These are phyloP conservation scores for Monosporascus sp. DNA, from an alignment of 2,329 filamentous ascomycete genomes.

Conservation along the genomic window DNA sequence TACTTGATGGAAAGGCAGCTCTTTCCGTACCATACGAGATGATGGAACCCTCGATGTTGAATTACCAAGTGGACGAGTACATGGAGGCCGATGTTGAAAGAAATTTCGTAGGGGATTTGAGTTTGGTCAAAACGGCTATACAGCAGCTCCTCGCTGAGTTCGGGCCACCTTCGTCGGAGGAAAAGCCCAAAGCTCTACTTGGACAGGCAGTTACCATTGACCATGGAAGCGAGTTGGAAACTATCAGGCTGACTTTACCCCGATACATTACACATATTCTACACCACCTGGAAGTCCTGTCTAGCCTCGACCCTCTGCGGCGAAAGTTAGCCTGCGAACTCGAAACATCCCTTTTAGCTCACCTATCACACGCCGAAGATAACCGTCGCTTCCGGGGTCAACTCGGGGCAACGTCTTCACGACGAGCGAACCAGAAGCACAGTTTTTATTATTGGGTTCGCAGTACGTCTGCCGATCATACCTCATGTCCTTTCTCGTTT, in stretches of 20 bases:
- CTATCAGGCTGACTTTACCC: too few relatives aligned
- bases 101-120: too few relatives aligned
- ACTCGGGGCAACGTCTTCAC: too few relatives aligned
- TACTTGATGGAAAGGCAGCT: not conserved
- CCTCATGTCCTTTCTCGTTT: conserved; percentile 8
- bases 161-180: too few relatives aligned
- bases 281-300: not conserved
- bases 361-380: conserved; percentile 2
- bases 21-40: not conserved
- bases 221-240: too few relatives aligned
- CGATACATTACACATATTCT: not conserved
- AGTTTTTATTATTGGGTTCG: conserved; percentile 2
- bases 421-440: too few relatives aligned
- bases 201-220: too few relatives aligned
- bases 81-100: not conserved
- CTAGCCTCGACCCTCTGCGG: too few relatives aligned
- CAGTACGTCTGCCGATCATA: conserved; percentile 5
- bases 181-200: too few relatives aligned
- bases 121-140: not conserved
- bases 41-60: conserved; percentile 3
- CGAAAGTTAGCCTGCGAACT: not conserved
- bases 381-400: not conserved
- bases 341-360: conserved; percentile 2
- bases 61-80: conserved; percentile 4
- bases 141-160: not conserved